Conservation (phyloP, 768 basidiomycete species). For the Termitomyces sp. region DNA sequence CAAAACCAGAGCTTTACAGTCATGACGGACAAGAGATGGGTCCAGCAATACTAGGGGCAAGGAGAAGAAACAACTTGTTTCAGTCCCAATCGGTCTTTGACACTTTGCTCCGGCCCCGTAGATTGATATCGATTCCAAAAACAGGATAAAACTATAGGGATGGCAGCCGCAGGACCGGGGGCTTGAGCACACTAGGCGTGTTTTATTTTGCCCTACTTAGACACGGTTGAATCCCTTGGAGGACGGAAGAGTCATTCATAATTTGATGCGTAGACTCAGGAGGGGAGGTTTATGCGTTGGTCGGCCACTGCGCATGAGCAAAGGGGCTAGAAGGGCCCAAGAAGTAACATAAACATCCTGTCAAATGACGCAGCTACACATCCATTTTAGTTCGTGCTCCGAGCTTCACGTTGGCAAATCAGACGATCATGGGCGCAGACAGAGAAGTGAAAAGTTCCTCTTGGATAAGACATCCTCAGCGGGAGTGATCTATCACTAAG, state of each 20-base stretch:
- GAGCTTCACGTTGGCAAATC: neutral
- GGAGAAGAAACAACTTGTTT: neutral
- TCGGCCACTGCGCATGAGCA: neutral
- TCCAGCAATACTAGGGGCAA: neutral
- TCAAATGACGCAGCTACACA: neutral
- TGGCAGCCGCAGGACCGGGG: neutral
- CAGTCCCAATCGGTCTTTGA: neutral
- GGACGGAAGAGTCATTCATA: neutral
- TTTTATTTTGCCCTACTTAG: neutral
- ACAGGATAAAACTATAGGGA: neutral
- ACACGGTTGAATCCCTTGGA: neutral
- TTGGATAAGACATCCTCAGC: neutral
- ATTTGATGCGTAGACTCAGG: neutral
- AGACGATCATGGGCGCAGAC: no score
- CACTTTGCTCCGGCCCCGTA: neutral
- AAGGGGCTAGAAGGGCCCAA: neutral
- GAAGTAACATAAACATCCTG: neutral
- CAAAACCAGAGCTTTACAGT: neutral
- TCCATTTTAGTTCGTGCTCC: neutral
- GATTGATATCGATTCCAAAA: neutral
- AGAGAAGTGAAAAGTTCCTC: neutral
- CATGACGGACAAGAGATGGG: neutral
- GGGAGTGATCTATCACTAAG: neutral
- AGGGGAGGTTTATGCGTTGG: neutral
- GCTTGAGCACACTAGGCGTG: no score